Conservation (phyloP, 768 basidiomycete species). For the Ephemerocybe angulata region DNA sequence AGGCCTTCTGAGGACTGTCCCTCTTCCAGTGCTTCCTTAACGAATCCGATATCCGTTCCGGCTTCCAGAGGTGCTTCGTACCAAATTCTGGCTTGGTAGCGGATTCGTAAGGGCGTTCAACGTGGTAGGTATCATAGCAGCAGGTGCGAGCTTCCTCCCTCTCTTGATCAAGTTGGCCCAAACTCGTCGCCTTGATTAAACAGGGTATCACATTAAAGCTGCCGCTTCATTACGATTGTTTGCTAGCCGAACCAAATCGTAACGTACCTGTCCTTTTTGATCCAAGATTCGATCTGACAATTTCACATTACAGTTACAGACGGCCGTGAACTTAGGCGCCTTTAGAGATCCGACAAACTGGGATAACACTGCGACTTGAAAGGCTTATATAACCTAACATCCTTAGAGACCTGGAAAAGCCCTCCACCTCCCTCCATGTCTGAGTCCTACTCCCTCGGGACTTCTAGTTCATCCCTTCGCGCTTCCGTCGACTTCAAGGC, state of each 20-base stretch:
- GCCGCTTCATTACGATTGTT: not conserved
- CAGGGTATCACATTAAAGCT: constrained; percentile 1
- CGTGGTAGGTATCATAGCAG: not conserved
- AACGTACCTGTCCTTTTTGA: not conserved
- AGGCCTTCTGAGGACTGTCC: not conserved
- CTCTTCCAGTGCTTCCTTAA: not conserved
- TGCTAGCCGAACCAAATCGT: not conserved
- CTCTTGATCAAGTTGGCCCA: not conserved
- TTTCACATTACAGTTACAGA: constrained; percentile 1
- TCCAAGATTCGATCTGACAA: constrained; percentile 6
- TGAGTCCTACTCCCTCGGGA: constrained; percentile 21
- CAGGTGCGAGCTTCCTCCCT: not conserved
- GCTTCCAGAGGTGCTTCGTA: no score
- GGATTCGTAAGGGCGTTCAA: no score
- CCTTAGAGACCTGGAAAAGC: constrained; percentile 15
- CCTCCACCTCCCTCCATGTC: constrained; percentile 26
- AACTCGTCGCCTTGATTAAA: not conserved
- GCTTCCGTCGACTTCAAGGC: constrained; percentile 36
- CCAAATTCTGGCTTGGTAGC: no score
- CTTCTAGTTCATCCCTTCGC: constrained; percentile 24
- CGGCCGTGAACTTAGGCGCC: constrained; percentile 12
- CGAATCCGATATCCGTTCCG: not conserved
- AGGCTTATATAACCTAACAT: constrained; percentile 15
- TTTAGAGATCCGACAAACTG: constrained; percentile 33
- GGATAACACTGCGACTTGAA: constrained; percentile 16